Evolutionary conservation across 306 rosid genomes (phyloP).

Genomic region (Cucurbita ficifolia): DNA sequence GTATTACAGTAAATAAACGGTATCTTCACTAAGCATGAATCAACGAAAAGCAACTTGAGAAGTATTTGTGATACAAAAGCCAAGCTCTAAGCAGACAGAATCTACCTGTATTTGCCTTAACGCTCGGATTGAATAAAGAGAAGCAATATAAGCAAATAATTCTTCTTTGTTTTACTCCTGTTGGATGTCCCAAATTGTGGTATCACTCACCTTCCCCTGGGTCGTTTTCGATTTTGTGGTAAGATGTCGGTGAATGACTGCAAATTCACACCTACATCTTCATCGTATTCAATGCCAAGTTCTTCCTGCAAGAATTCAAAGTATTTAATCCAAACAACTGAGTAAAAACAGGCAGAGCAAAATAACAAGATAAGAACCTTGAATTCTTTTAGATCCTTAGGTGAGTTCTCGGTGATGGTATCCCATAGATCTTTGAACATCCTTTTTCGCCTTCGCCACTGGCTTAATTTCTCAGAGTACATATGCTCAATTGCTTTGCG

Average conservation of each 20-base stretch:
- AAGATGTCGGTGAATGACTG: slow-evolving; percentile 50
- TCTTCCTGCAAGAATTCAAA: slow-evolving; percentile 50
- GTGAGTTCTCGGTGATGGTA: slow-evolving; percentile 74
- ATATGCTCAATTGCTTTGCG: slow-evolving; percentile 42
- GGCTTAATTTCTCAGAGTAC: slow-evolving; percentile 37
- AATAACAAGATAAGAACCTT: slow-evolving; percentile 29
- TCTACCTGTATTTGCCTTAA: neutral
- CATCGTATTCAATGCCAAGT: slow-evolving; percentile 72
- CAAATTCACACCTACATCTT: slow-evolving; percentile 60
- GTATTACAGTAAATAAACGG: neutral
- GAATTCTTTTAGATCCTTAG: slow-evolving; percentile 72
- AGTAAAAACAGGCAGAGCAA: neutral
- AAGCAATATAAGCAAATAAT: neutral
- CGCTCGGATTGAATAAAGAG: neutral
- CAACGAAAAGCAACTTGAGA: neutral
- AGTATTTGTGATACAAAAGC: neutral
- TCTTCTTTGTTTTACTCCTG: neutral
- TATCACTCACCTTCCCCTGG: slow-evolving; percentile 33
- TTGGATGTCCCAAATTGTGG: slow-evolving; percentile 6
- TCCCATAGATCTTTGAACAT: slow-evolving; percentile 91
- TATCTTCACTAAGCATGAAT: neutral
- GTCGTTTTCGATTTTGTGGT: slow-evolving; percentile 45
- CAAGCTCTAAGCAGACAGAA: neutral
- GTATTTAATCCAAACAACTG: neutral
- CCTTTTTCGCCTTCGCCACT: slow-evolving; percentile 88